A percentile compares a stretch with the other conserved stretches of the same genome.
Conservation (phyloP, 176 grass and related monocot genomes). For the Leersia perrieri region DNA sequence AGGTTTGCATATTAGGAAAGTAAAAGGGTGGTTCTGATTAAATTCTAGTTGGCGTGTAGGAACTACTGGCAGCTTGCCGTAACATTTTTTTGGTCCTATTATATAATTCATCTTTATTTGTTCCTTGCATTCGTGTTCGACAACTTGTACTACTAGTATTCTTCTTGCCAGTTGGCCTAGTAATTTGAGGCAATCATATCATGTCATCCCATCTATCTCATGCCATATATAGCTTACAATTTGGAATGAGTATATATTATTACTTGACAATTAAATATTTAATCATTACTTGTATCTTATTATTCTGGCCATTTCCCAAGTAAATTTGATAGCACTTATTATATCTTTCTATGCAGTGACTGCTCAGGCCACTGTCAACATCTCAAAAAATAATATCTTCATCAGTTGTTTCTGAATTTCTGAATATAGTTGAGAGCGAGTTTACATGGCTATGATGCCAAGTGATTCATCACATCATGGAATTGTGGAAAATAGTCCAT, state of each 20-base stretch:
- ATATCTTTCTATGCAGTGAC: slow-evolving; percentile 9
- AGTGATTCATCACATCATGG: slow-evolving; percentile 46
- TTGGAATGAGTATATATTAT: background rate
- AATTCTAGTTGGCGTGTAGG: background rate
- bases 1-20: background rate
- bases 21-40: background rate
- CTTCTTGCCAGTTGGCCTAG: background rate
- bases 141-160: background rate
- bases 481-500: slow-evolving; percentile 56
- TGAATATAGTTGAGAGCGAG: slow-evolving; percentile 17
- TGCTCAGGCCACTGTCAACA: slow-evolving; percentile 8
- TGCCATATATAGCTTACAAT: background rate
- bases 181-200: background rate
- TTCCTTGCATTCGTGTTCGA: background rate
- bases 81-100: background rate
- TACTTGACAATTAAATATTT: background rate
- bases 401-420: slow-evolving; percentile 4
- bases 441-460: slow-evolving; percentile 48
- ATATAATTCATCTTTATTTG: background rate
- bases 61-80: background rate
- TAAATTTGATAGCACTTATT: background rate
- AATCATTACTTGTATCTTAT: slow-evolving; percentile 6
- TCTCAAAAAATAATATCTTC: slow-evolving; percentile 17
- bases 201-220: background rate
- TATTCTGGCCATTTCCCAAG: background rate